Evolutionary conservation across 306 rosid genomes (phyloP).

Genomic region (Echinosophora koreensis): DNA sequence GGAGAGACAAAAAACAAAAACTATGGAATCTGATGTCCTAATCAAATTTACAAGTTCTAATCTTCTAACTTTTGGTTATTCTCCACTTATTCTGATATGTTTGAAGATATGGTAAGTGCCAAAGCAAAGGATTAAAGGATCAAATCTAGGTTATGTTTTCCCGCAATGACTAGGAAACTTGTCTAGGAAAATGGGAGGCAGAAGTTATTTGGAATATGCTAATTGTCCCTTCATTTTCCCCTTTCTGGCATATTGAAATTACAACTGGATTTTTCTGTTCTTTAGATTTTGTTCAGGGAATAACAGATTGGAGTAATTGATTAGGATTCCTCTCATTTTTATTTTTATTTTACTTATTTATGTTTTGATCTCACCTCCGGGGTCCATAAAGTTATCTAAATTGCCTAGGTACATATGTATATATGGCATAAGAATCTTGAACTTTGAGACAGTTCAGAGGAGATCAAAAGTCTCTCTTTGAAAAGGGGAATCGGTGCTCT

Average conservation of each 20-base stretch:
- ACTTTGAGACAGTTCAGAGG: slow-evolving; percentile 35
- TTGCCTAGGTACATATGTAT: not conserved
- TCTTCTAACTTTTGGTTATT: slow-evolving; percentile 54
- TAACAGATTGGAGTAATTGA: slow-evolving; percentile 31
- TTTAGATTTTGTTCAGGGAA: slow-evolving; percentile 44
- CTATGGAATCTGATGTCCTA: slow-evolving; percentile 51
- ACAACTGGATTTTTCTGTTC: slow-evolving; percentile 39
- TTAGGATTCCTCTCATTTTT: not conserved
- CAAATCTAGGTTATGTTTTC: slow-evolving; percentile 37
- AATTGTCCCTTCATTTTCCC: slow-evolving; percentile 42
- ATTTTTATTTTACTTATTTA: no score
- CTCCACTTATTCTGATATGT: slow-evolving; percentile 6
- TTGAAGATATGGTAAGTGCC: slow-evolving; percentile 41
- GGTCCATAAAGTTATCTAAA: not conserved
- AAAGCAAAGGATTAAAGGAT: slow-evolving; percentile 64
- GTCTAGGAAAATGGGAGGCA: slow-evolving; percentile 17
- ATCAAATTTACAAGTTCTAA: slow-evolving; percentile 54
- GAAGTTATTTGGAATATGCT: slow-evolving; percentile 41
- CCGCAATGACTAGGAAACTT: slow-evolving; percentile 45
- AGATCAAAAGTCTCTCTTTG: slow-evolving; percentile 7
- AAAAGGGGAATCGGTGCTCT: not conserved
- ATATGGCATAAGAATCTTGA: not conserved
- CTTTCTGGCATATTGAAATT: slow-evolving; percentile 37
- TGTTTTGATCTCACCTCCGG: not conserved
- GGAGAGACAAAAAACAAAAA: slow-evolving; percentile 28